Conservation (phyloP, 2,329 filamentous ascomycete species). For the Nothophoma quercina region DNA sequence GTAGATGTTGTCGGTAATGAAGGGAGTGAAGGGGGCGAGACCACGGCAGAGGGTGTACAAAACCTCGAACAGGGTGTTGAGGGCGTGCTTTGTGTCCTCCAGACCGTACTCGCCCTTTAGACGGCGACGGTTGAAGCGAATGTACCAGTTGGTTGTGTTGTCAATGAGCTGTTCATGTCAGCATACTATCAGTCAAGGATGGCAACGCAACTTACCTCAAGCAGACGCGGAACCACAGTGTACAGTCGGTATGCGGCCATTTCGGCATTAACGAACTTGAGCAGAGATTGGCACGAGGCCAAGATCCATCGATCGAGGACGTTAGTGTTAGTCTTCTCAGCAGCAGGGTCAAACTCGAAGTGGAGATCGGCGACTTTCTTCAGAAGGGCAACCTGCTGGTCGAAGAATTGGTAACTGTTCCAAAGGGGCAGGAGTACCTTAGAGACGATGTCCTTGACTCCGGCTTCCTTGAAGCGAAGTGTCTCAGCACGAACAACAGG, state of each 20-base stretch:
- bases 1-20: slow-evolving; percentile 95
- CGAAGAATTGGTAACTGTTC: slow-evolving; percentile 98
- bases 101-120: slow-evolving; percentile 89
- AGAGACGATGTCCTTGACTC: slow-evolving; percentile 93
- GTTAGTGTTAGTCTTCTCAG: slow-evolving; percentile 80
- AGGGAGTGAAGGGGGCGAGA: slow-evolving; percentile 93
- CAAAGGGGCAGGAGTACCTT: slow-evolving; percentile 90
- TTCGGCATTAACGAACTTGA: slow-evolving; percentile 91
- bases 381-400: slow-evolving; percentile 81
- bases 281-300: slow-evolving; percentile 87
- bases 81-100: slow-evolving; percentile 85
- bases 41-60: slow-evolving; percentile 87
- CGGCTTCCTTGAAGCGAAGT: slow-evolving; percentile 86
- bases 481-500: slow-evolving; percentile 93
- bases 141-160: slow-evolving; percentile 99
- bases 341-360: slow-evolving; percentile 78
- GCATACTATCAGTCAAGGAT: not conserved
- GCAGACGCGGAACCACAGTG: slow-evolving; percentile 86
- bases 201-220: slow-evolving; percentile 57
- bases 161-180: slow-evolving; percentile 70
- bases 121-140: slow-evolving; percentile 89
- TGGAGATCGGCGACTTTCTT: slow-evolving; percentile 85
- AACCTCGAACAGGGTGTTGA: slow-evolving; percentile 95
- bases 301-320: slow-evolving; percentile 98
- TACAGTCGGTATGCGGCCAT: slow-evolving; percentile 79